These are phyloP conservation scores for Penicillium sp. DNA, from an alignment of 2,329 filamentous ascomycete genomes.

Conservation along the genomic window DNA sequence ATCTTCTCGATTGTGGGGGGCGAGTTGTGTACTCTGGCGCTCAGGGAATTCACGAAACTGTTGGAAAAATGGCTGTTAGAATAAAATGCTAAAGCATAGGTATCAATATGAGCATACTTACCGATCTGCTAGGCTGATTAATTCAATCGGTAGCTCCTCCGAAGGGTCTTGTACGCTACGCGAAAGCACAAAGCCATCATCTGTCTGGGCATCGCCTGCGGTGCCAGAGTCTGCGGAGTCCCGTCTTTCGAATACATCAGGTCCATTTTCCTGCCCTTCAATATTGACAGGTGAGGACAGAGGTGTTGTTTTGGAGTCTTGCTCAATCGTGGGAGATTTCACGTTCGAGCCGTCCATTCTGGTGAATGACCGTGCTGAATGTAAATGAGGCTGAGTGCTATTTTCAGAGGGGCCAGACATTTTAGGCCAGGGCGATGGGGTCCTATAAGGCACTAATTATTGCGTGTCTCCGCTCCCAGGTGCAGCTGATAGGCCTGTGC, in stretches of 20 bases:
- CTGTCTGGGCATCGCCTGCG: constrained; percentile 31
- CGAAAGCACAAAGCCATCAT: constrained; percentile 36
- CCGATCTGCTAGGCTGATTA: constrained; percentile 86
- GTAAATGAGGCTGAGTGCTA: constrained; percentile 26
- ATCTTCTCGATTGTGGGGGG: constrained; percentile 81
- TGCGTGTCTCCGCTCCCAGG: constrained; percentile 18
- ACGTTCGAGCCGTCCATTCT: constrained; percentile 31
- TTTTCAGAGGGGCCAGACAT: constrained; percentile 25
- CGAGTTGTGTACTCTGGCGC: constrained; percentile 78
- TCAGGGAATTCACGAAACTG: constrained; percentile 88
- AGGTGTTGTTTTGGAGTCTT: constrained; percentile 23
- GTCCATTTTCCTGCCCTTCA: constrained; percentile 26
- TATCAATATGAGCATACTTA: constrained; percentile 38
- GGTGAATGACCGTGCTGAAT: constrained; percentile 32
- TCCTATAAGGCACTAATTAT: constrained; percentile 23
- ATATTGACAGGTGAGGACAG: constrained; percentile 20
- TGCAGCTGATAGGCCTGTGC: constrained; percentile 31
- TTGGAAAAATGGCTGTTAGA: neutral
- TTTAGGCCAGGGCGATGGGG: constrained; percentile 24
- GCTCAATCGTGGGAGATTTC: constrained; percentile 23
- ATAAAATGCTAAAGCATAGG: neutral
- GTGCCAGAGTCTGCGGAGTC: constrained; percentile 33
- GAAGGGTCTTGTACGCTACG: constrained; percentile 61
- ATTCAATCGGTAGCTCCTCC: constrained; percentile 89
- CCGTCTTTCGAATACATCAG: constrained; percentile 48